Evolutionary conservation across 371 early-diverging fungal species (phyloP), one percentile per base, ranked within the genome.

Genomic region (Neoconidiobolus thromboides): DNA sequence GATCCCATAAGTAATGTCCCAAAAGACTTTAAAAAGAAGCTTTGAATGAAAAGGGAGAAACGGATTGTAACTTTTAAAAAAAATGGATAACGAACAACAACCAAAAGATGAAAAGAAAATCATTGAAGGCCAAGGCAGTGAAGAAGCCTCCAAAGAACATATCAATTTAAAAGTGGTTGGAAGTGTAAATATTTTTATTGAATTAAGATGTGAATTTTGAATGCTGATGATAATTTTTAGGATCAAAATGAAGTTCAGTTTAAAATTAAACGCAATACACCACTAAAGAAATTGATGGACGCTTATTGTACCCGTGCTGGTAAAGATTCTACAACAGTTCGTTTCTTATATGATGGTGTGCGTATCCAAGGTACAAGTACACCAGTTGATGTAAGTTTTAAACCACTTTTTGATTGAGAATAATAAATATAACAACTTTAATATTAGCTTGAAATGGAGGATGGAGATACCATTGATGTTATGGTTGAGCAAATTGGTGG

Each of bases 401-500:
- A 26, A 26, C 26, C 26, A 26, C 26, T 26, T 26, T 26, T 26
- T 26, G 26, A 26, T 26, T 26, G 26, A 26, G 26, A 26, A 50
- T 10, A 14, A 53, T 12, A 47, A 37, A 38, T 40, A 55, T 55
- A 10, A 59, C 26, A 47, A 7, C 60, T 56, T 51, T 63, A 14
- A 48, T n/a, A 53, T 48, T 71, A 88, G 88, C 78, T 94, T 60
- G 92, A 89, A 26, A 86, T 94, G 86, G 93, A 93, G 60, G 93
- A 94, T 66, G 91, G 87, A 52, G 95, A 94, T 67, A 70, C 80
- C n/a, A 93, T 94, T 61, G 86, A 89, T 68, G 93, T 88, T 36
- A 86, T 86, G 80, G 88, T 91, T 48, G 84, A 89, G 68, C 95
- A 94, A 64, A 76, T 92, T 55, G 93, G 93, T 60, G 92, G 92